Base-by-base conservation (phyloP, 805 yeast species). In the Suhomyces xylopsoci region DNA sequence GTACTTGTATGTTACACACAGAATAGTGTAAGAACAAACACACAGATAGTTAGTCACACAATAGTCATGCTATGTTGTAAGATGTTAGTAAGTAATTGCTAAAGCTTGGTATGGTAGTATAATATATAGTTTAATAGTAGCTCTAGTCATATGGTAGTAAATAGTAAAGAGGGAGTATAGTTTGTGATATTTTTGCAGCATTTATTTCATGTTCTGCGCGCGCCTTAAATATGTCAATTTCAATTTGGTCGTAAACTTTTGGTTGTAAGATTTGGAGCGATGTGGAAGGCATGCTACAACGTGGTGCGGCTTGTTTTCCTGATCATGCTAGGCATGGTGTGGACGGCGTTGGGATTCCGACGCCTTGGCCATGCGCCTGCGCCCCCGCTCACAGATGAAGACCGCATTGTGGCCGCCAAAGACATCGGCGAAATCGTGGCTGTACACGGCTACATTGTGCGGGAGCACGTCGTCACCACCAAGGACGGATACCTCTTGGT, bases 391-490 rank as follows among this genome's bases (percentile, higher is more conserved):
- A 38, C 42, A 10, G 42, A 9, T 10, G 42, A 17, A 38, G 54
- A 54, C 24, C 30, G 44, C 22, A 45, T 51, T 10, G 54, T 58
- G 26, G 45, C 50, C 36, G 62, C 64, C 20, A 52, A 53, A 28
- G 62, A 65, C 50, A 66, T 67, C 14, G 34, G 55, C 38, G 70
- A 64, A 12, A 61, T 68, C 20, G 70, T 62, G 12, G 53, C 53
- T 7, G 55, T 55, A 12, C 50, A 52, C 17, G 71, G 70, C 12
- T 68, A 65, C 50, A 56, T 59, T 12, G 56, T 65, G 3, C 54
- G 65, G 42, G 72, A 68, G 48, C 69, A 66, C 52, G 70, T 68
- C 8, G 66, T 68, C 22, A 60, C 66, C 19, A 68, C 72, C 8
- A 51, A 55, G 34, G 72, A 68, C 52, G 65, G 59, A 5, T 68